Evolutionary conservation across 495 filamentous ascomycete genomes (phyloP), one percentile per base, ranked within the genome.

Genomic region (Penicillium odoratum): DNA sequence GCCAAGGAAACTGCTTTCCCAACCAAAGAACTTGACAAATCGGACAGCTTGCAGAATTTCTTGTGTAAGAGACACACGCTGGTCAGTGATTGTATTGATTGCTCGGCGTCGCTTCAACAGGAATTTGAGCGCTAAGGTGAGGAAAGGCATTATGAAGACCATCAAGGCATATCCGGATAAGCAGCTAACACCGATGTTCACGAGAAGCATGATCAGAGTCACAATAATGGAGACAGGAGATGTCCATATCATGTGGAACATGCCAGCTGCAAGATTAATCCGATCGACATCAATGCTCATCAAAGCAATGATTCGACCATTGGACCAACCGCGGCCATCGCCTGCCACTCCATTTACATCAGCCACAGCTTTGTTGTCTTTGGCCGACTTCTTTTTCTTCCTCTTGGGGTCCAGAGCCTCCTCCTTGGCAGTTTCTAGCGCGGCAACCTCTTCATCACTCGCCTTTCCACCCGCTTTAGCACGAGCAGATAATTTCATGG

Each of bases 21-120:
- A 98, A 7, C 90, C 93, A 67, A 96, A 97, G 73, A 83, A 96
- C 70, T 98, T 98, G 69, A 98, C 92, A 64, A 98, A 97, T 16
- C 92, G 83, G 46, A 97, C 93, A 1, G 88, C 88, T 57, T 92
- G 88, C 21, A 98, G 69, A 34, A 98, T 95, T 65, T 98, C 93
- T 66, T 97, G 93, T 0, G 92, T 97, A 36, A 98, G 76, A 47
- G 88, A 87, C 7, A 98, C 92, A 43, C 93, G 81, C 70, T 91
- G 88, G 70, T 98, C 93, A 6, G 93, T 97, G 57, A 96, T 83
- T 65, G 91, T 91, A 76, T 96, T 97, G 77, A 97, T 96, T 34
- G 70, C 79, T 63, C 82, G 81, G 64, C 93, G 82, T 28, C 89
- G 83, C 7, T 60, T 72, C 64, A 96, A 88, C 15, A 98, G 77